Evolutionary conservation across 257 asterid species (phyloP).

Genomic region (Dorcoceras hygrometricum): DNA sequence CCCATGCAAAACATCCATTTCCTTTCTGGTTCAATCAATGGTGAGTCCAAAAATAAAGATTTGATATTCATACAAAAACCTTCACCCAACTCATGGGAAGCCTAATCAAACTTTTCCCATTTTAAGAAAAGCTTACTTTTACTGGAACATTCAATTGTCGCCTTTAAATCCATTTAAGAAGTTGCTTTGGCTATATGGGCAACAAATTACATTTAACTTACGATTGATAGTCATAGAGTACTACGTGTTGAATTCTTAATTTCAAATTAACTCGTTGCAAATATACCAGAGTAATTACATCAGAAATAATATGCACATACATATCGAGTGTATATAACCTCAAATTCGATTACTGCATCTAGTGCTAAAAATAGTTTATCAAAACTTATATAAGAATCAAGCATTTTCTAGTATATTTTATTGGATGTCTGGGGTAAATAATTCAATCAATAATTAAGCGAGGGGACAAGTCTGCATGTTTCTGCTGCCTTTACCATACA

Average conservation of each 20-base stretch:
- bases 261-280: background rate
- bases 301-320: too few relatives aligned
- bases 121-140: slow-evolving; percentile 25
- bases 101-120: slow-evolving; percentile 27
- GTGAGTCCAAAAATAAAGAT: slow-evolving; percentile 32
- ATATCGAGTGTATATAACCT: background rate
- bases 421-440: background rate
- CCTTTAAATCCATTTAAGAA: slow-evolving; percentile 29
- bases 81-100: slow-evolving; percentile 33
- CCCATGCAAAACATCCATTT: slow-evolving; percentile 34
- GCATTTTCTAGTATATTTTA: background rate
- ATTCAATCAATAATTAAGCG: slow-evolving; percentile 11
- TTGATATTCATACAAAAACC: slow-evolving; percentile 29
- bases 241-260: background rate
- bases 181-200: slow-evolving; percentile 32
- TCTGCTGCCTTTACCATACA: slow-evolving; percentile 26
- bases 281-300: too few relatives aligned
- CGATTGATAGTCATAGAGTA: slow-evolving; percentile 15
- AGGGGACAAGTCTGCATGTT: slow-evolving; percentile 21
- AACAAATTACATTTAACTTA: slow-evolving; percentile 34
- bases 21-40: slow-evolving; percentile 32
- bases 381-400: background rate
- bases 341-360: slow-evolving; percentile 20
- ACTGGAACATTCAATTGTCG: slow-evolving; percentile 29
- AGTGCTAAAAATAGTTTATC: too few relatives aligned